Conservation (phyloP, 2,329 filamentous ascomycete species). For the Neonectria faginata region DNA sequence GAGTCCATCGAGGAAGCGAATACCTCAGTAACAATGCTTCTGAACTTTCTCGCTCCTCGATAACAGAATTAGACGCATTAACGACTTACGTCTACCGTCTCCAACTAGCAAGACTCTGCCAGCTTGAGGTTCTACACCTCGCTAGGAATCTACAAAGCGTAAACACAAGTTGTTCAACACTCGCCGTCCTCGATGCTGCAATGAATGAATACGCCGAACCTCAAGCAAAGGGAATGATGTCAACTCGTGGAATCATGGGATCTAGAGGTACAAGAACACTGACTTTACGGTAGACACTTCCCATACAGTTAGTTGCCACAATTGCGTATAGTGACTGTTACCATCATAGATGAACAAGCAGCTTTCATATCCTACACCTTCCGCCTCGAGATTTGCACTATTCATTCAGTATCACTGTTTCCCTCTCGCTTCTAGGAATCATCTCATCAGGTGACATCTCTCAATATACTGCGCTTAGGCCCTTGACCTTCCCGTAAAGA, state of each 20-base stretch:
- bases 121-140: neutral
- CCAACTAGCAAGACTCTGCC: neutral
- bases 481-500: neutral
- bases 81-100: neutral
- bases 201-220: neutral
- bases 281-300: neutral
- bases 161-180: neutral
- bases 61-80: neutral
- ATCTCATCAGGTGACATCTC: neutral
- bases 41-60: neutral
- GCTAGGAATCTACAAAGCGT: neutral
- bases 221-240: neutral
- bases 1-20: neutral
- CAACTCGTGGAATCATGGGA: neutral
- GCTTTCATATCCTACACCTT: neutral
- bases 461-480: rapidly evolving
- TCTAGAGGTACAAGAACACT: neutral
- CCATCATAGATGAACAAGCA: too few relatives aligned
- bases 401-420: neutral
- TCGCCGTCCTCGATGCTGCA: neutral
- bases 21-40: neutral
- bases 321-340: too few relatives aligned
- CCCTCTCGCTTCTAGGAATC: neutral
- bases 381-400: neutral
- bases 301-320: neutral